Conservation (phyloP, 768 basidiomycete species). For the Termitomyces sp. region DNA sequence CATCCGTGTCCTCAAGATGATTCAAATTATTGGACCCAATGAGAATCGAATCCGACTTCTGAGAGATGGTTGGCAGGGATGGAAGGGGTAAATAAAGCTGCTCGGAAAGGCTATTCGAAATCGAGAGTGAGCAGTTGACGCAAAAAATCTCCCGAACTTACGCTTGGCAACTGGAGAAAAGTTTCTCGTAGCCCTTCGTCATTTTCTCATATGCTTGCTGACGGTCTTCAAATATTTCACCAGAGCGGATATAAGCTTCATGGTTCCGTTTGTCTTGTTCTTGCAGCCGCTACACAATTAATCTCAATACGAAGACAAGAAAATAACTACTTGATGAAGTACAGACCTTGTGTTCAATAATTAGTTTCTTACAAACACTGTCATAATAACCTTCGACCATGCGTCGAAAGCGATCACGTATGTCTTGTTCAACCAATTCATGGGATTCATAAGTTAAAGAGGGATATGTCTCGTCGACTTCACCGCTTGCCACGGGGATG, state of each 20-base stretch:
- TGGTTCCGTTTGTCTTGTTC: conserved; percentile 96
- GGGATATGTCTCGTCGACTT: conserved; percentile 36
- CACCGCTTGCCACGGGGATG: conserved; percentile 37
- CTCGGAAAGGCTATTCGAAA: conserved; percentile 71
- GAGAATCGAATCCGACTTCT: conserved; percentile 78
- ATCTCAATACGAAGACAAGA: background rate
- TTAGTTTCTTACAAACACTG: conserved; percentile 84
- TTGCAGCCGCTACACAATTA: conserved; percentile 72
- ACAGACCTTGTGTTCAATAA: conserved; percentile 85
- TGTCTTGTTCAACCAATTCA: conserved; percentile 81
- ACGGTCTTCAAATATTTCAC: conserved; percentile 98
- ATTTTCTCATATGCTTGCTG: conserved; percentile 99
- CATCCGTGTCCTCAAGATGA: conserved; percentile 50
- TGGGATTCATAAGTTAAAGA: conserved; percentile 48
- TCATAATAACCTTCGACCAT: conserved; percentile 96
- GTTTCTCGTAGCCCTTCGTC: conserved; percentile 92
- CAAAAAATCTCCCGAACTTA: conserved; percentile 31
- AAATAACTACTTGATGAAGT: background rate
- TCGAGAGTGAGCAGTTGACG: conserved; percentile 1
- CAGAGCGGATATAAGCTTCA: conserved; percentile 98
- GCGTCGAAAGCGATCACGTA: conserved; percentile 84
- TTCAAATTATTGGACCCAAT: conserved; percentile 52
- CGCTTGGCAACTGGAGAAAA: conserved; percentile 87
- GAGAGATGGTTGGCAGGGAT: conserved; percentile 74
- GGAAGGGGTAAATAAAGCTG: conserved; percentile 84